phyloP scores from a whole-genome alignment of 148 eudicot species.

The Silene latifolia region DNA sequence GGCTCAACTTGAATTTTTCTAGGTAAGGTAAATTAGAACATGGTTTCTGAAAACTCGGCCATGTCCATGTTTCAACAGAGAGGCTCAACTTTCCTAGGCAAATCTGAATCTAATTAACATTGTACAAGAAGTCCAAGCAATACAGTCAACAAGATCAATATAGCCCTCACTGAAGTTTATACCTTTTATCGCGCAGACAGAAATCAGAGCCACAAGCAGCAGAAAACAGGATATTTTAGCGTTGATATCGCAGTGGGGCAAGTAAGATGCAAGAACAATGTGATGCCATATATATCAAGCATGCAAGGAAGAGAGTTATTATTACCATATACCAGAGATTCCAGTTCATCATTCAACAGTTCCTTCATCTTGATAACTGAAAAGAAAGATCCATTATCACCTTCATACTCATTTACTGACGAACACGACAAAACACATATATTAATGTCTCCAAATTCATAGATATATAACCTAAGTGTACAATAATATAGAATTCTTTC shows the following conservation, averaged over 20 bases:
- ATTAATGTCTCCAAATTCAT: neutral
- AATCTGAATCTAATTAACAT: neutral
- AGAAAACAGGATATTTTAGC: neutral
- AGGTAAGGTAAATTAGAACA: no score
- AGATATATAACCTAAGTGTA: slow-evolving; percentile 8
- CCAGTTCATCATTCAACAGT: slow-evolving; percentile 6
- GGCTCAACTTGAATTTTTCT: no score
- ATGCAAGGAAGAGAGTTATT: slow-evolving; percentile 5
- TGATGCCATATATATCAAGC: neutral
- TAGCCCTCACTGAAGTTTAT: no score
- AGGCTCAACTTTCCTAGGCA: neutral
- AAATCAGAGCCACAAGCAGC: no score
- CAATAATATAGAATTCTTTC: slow-evolving; percentile 10
- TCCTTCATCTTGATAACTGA: slow-evolving; percentile 20
- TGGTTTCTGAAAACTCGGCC: no score
- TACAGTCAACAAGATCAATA: neutral
- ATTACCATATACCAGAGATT: slow-evolving; percentile 18
- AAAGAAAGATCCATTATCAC: slow-evolving; percentile 14
- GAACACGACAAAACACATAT: slow-evolving; percentile 3
- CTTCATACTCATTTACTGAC: slow-evolving; percentile 10
- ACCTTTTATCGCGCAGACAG: no score
- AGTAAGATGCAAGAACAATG: neutral
- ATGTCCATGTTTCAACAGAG: no score
- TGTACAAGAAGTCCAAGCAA: neutral
- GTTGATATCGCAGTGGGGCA: neutral